phyloP scores from a whole-genome alignment of 2,329 filamentous ascomycete species.

The Cladobotryum protrusum region DNA sequence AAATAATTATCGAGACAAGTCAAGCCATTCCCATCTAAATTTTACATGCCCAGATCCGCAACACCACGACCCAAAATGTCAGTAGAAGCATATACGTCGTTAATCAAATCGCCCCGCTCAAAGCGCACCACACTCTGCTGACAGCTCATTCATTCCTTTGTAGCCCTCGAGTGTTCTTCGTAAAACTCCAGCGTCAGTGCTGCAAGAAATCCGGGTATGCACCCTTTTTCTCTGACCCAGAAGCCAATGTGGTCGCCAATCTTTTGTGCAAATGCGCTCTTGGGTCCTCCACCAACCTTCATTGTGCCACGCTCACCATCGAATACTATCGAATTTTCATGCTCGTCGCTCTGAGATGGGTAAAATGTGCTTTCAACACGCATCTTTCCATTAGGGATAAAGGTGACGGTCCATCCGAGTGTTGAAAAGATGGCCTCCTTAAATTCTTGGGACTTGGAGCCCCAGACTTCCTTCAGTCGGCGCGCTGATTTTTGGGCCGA shows the following conservation, averaged over 20 bases:
- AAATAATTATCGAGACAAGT: too few species aligned
- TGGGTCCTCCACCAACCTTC: conserved; percentile 90
- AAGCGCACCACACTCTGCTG: too few species aligned
- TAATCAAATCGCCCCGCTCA: too few species aligned
- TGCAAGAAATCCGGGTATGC: conserved; percentile 88
- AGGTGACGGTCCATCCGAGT: conserved; percentile 90
- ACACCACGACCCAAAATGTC: too few species aligned
- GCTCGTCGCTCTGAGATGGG: conserved; percentile 60
- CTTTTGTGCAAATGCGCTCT: conserved; percentile 77
- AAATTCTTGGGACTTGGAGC: conserved; percentile 86
- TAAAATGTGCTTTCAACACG: conserved; percentile 83
- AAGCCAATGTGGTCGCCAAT: conserved; percentile 86
- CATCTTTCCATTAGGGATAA: conserved; percentile 95
- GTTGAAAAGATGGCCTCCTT: conserved; percentile 89
- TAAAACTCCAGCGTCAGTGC: conserved; percentile 91
- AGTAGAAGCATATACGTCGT: too few species aligned
- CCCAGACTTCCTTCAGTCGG: conserved; percentile 89
- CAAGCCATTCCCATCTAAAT: too few species aligned
- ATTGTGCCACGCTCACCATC: conserved; percentile 93
- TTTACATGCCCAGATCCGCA: too few species aligned
- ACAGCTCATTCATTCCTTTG: too few species aligned
- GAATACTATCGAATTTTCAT: conserved; percentile 73
- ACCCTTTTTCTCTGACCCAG: conserved; percentile 90
- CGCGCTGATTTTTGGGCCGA: conserved; percentile 76
- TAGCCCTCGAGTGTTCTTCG: conserved; percentile 50